A percentile compares a stretch with the other conserved stretches of the same genome.
These are phyloP conservation scores for Lagenidium sp. DNA, from an alignment of 352 stramenopile species.

Conservation along the genomic window DNA sequence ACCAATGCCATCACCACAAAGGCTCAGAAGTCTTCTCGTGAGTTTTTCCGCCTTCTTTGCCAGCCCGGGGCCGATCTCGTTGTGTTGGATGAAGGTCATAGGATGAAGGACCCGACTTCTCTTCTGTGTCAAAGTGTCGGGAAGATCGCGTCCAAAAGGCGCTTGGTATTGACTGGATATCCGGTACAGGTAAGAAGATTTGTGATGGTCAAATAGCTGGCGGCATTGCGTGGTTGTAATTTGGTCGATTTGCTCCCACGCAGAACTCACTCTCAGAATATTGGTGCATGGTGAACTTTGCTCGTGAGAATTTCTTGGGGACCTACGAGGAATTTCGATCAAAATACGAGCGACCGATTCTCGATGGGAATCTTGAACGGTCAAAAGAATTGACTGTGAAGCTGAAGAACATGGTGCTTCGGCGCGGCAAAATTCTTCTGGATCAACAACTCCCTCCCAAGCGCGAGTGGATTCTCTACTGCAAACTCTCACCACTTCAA, in stretches of 20 bases:
- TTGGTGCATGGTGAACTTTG: slow-evolving; percentile 90
- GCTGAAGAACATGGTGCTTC: slow-evolving; percentile 60
- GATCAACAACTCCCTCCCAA: slow-evolving; percentile 72
- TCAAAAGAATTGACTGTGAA: slow-evolving; percentile 61
- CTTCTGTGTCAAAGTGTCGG: slow-evolving; percentile 74
- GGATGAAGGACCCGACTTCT: slow-evolving; percentile 82
- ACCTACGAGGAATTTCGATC: slow-evolving; percentile 69
- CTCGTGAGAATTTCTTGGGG: slow-evolving; percentile 54
- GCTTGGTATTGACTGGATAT: slow-evolving; percentile 91
- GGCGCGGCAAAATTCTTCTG: slow-evolving; percentile 54
- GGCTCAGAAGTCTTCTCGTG: slow-evolving; percentile 38
- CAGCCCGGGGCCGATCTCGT: slow-evolving; percentile 65
- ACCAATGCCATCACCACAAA: slow-evolving; percentile 34
- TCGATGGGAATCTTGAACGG: slow-evolving; percentile 50
- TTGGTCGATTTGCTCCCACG: slow-evolving; percentile 11
- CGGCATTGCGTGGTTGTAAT: not conserved
- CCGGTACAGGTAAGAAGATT: slow-evolving; percentile 61
- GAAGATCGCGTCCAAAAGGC: slow-evolving; percentile 61
- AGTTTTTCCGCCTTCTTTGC: slow-evolving; percentile 48
- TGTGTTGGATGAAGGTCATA: slow-evolving; percentile 83
- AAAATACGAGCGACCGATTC: slow-evolving; percentile 72
- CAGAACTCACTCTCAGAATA: slow-evolving; percentile 93
- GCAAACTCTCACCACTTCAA: slow-evolving; percentile 75
- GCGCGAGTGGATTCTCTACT: slow-evolving; percentile 83
- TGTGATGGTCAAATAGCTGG: not conserved